Percentiles rank a stretch among this genome's conserved stretches.
Evolutionary conservation across 371 early-diverging fungal genomes (phyloP).

Genomic region (Apophysomyces elegans): DNA sequence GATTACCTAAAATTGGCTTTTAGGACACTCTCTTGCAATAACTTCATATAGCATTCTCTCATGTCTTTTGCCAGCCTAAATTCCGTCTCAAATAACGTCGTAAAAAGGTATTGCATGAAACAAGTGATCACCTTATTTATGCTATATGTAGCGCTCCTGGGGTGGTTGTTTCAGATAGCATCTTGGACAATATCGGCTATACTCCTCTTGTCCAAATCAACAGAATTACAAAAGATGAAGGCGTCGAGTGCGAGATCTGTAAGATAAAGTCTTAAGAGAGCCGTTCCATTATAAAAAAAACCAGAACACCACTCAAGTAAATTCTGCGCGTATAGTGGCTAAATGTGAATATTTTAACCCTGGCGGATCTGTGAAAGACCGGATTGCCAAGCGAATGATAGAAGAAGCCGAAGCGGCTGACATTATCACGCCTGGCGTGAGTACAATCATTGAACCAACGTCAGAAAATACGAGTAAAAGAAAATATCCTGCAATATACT

Average conservation of each 20-base stretch:
- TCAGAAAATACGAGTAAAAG: slow-evolving; percentile 91
- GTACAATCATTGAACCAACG: slow-evolving; percentile 94
- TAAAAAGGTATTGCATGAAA: too few relatives aligned
- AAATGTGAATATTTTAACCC: slow-evolving; percentile 98
- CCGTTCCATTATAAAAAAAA: background rate
- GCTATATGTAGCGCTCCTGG: slow-evolving; percentile 50
- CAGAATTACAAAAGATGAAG: slow-evolving; percentile 82
- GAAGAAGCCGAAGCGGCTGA: slow-evolving; percentile 94
- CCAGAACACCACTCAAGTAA: background rate
- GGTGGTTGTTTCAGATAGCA: slow-evolving; percentile 70
- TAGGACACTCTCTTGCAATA: too few relatives aligned
- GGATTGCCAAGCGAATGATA: slow-evolving; percentile 95
- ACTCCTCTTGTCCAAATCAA: slow-evolving; percentile 93
- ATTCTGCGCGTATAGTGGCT: slow-evolving; percentile 65
- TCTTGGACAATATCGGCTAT: slow-evolving; percentile 94
- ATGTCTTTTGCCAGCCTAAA: too few relatives aligned
- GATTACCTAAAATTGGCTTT: too few relatives aligned
- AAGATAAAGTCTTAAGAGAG: slow-evolving; percentile 32
- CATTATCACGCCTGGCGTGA: slow-evolving; percentile 82
- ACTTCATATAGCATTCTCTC: too few relatives aligned
- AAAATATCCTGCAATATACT: background rate
- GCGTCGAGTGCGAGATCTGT: slow-evolving; percentile 93
- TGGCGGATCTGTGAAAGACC: slow-evolving; percentile 97
- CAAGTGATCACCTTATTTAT: too few relatives aligned
- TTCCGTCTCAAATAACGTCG: too few relatives aligned